Evolutionary conservation across 2,329 filamentous ascomycete species (phyloP), one percentile per base, ranked within the genome.

Genomic region (Sphaerulina populicola): DNA sequence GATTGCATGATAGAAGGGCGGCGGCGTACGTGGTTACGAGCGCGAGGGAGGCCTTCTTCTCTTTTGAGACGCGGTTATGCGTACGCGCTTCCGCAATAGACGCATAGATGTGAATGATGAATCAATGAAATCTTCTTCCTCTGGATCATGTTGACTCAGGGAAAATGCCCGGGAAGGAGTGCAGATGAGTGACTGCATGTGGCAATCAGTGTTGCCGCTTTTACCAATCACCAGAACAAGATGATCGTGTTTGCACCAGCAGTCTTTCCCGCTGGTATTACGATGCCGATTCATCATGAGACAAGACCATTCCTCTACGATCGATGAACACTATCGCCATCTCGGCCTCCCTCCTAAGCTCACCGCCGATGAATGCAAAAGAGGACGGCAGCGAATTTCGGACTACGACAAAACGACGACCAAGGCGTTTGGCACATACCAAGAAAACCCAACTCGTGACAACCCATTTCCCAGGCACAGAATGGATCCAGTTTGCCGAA

Each of bases 51-150:
- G 31, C 31, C 12, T 35, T 35, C 31, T 35, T 35, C 10, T 27
- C 10, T 35, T 35, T 18, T 33, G 45, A 48, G 45, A 48, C 37
- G 45, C 45, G 45, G 45, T 48, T 40, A 35, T 48, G 45, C 45
- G 36, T 48, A 48, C 45, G 45, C 45, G 45, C 45, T 48, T 48
- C 45, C 45, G 45, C 45, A 11, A 48, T 18, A 35, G 41, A 38
- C 14, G 39, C 46, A 48, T 48, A 48, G 37, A 48, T 41, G 27
- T 40, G 46, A 48, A 42, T 35, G 37, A 43, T 43, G 23, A 47
- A 47, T 15, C 35, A 40, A 41, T 27, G 36, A 39, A 23, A 40
- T 12, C 10, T 14, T 27, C 6, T 27, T 27, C 10, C 31, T 35
- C 31, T 7, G 12, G 8, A 35, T 35, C 3, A 35, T 35, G 4